A percentile compares a stretch with the other conserved stretches of the same genome.
phyloP scores from a whole-genome alignment of 1,284 basidiomycete genomes.

The Boletellus dicymbophilus region DNA sequence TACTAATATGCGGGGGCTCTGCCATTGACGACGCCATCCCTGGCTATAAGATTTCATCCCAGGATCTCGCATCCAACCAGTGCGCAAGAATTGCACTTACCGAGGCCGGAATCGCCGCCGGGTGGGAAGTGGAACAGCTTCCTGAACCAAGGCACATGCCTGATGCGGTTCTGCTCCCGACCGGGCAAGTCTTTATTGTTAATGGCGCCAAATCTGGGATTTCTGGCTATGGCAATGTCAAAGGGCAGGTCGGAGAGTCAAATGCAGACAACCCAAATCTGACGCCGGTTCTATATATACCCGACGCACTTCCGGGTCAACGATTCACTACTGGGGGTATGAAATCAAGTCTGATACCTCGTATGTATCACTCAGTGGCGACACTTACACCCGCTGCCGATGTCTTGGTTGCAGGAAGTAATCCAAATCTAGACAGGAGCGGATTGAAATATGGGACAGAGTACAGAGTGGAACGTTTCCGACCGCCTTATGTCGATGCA shows the following conservation, averaged over 20 bases:
- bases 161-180: slow-evolving; percentile 81
- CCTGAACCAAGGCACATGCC: slow-evolving; percentile 76
- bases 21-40: slow-evolving; percentile 62
- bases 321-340: slow-evolving; percentile 68
- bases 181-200: slow-evolving; percentile 73
- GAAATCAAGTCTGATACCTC: slow-evolving; percentile 69
- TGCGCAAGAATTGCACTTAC: slow-evolving; percentile 72
- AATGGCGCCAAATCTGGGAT: slow-evolving; percentile 79
- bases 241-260: slow-evolving; percentile 66
- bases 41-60: slow-evolving; percentile 64
- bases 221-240: slow-evolving; percentile 84
- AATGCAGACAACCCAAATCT: slow-evolving; percentile 82
- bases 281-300: slow-evolving; percentile 76
- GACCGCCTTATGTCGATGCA: slow-evolving; percentile 67
- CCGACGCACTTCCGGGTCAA: slow-evolving; percentile 54
- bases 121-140: slow-evolving; percentile 79
- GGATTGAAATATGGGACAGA: slow-evolving; percentile 73
- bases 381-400: slow-evolving; percentile 70
- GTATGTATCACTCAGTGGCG: slow-evolving; percentile 84
- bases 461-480: slow-evolving; percentile 78
- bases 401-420: slow-evolving; percentile 80
- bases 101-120: slow-evolving; percentile 61
- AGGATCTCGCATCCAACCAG: slow-evolving; percentile 70
- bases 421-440: slow-evolving; percentile 80
- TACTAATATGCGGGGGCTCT: slow-evolving; percentile 82